Evolutionary conservation across 176 grass and related monocot species (phyloP), one percentile per base, ranked within the genome.

Genomic region (Cenchrus purpureus): DNA sequence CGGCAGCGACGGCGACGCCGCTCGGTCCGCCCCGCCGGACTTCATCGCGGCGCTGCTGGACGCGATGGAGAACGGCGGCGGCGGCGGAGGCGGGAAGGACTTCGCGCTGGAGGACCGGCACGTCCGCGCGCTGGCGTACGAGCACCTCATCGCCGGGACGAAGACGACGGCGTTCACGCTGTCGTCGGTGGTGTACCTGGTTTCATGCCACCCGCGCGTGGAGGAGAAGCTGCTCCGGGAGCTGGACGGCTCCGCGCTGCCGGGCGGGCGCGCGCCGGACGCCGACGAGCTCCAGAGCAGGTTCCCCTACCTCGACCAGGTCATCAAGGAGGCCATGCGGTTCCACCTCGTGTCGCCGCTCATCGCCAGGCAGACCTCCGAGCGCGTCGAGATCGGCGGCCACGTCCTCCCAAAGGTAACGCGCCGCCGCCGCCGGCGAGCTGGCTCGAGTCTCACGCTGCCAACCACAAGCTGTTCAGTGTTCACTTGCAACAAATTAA

Each of bases 101-200:
- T 58, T 94, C 7, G 82, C 71, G 19, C 79, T 90, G 66, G 88
- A 86, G 79, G 88, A 94, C 81, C 65, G 84, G 77, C 88, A 99
- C 81, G 61, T 99, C 17, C 79, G 93, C 37, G 93, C 97, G 22
- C 94, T 99, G 81, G 86, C 90, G 50, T 92, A 92, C 61, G 97
- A 99, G 84, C 97, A 99, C 86, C 93, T 99, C 40, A 85, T 99
- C 84, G 97, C 97, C n/a, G 97, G 97, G n/a, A 92, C 97, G 12
- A 96, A 92, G 85, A 99, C 97, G 32, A 99, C 93, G 40, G 93
- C 93, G 11, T 99, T 99, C 86, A 99, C 97, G 40, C 80, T 96
- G 80, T 85, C 91, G n/a, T 96, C 92, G 17, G 88, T 86, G 71
- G 82, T 99, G 74, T 96, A 99, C 70, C 88, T 99, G 22, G 81